Conservation (phyloP, 805 yeast species). For the Kodamaea sagamina region DNA sequence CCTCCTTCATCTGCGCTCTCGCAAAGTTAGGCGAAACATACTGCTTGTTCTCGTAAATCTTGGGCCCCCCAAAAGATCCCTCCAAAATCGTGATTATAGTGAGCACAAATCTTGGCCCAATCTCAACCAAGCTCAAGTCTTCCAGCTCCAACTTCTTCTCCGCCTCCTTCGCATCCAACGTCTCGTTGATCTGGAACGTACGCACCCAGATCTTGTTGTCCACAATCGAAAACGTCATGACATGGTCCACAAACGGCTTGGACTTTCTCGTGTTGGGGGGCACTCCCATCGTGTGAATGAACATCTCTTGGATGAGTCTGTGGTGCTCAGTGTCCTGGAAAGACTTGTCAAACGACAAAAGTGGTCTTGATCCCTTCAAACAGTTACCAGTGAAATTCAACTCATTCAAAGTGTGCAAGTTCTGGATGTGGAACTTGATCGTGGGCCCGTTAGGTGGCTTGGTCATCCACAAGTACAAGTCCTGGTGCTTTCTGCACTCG, state of each 20-base stretch:
- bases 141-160: conserved; percentile 48
- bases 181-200: conserved; percentile 83
- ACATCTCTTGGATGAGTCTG: conserved; percentile 77
- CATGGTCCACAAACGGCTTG: conserved; percentile 95
- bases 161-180: conserved; percentile 59
- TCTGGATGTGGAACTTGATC: conserved; percentile 87
- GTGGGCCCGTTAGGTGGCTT: conserved; percentile 99
- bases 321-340: conserved; percentile 69
- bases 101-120: conserved; percentile 94
- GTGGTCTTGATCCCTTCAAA: conserved; percentile 91
- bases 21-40: conserved; percentile 94
- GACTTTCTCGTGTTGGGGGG: conserved; percentile 91
- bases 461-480: conserved; percentile 89
- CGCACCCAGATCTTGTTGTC: conserved; percentile 96
- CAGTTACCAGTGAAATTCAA: conserved; percentile 96
- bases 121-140: conserved; percentile 82
- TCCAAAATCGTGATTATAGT: conserved; percentile 89
- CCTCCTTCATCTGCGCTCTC: conserved; percentile 82
- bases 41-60: conserved; percentile 94
- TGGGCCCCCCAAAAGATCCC: conserved; percentile 97
- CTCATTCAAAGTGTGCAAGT: conserved; percentile 94
- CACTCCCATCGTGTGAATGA: conserved; percentile 83
- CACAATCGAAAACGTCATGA: conserved; percentile 86
- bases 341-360: conserved; percentile 80
- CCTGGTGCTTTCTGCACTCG: conserved; percentile 95